Percentiles rank a stretch among this genome's conserved stretches.
Conservation (phyloP, 23 red algal genomes). For the Gracilaria caudata region DNA sequence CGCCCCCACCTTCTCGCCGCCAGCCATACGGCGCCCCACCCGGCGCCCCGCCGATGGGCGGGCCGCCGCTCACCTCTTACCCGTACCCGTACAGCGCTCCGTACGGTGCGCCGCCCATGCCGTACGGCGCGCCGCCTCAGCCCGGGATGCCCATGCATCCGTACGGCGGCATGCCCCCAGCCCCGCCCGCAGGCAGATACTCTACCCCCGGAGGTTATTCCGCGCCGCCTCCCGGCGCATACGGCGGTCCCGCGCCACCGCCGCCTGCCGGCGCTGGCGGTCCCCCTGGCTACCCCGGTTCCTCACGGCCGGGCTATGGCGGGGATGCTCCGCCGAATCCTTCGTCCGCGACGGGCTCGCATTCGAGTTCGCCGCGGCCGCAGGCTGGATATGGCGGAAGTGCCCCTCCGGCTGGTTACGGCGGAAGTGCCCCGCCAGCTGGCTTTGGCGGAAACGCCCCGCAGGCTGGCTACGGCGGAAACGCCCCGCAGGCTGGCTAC, state of each 20-base stretch:
- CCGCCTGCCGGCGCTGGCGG: neutral
- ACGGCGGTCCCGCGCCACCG: neutral
- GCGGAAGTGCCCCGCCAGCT: neutral
- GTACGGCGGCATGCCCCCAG: neutral
- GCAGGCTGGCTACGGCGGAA: neutral
- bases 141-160: neutral
- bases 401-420: too few species aligned
- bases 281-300: neutral
- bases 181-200: neutral
- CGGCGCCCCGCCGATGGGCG: too few species aligned
- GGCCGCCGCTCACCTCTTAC: conserved; percentile 27
- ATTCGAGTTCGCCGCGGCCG: neutral
- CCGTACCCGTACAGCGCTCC: conserved; percentile 32
- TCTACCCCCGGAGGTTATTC: neutral
- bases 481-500: neutral
- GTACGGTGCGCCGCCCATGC: conserved; percentile 10
- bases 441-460: neutral
- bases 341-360: neutral
- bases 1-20: conserved; percentile 11
- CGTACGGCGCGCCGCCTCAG: neutral
- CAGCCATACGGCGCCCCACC: conserved; percentile 30
- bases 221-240: neutral
- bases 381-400: too few species aligned
- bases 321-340: neutral
- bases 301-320: neutral